These are phyloP conservation scores for Calendula officinalis DNA, from an alignment of 129 eudicot genomes.

Conservation along the genomic window DNA sequence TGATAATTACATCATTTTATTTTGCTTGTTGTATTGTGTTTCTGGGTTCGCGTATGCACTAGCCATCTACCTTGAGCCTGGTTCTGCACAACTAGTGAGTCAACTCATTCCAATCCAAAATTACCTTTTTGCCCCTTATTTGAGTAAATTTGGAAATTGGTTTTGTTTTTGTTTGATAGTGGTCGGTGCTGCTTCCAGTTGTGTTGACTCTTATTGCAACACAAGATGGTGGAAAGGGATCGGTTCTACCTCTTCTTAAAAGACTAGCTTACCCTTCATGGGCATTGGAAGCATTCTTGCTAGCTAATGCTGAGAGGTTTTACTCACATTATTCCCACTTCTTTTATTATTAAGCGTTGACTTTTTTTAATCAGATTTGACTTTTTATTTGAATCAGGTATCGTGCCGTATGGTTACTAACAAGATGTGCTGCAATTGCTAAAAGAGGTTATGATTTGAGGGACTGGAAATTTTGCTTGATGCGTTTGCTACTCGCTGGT, in stretches of 20 bases:
- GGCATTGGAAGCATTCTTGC: conserved; percentile 88
- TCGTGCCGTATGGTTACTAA: conserved; percentile 77
- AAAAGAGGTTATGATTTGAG: conserved; percentile 51
- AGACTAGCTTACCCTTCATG: conserved; percentile 70
- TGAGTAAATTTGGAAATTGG: not conserved
- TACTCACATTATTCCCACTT: not conserved
- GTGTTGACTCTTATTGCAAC: conserved; percentile 82
- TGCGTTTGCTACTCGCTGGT: conserved; percentile 47
- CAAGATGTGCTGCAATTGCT: conserved; percentile 75
- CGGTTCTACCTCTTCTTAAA: conserved; percentile 35
- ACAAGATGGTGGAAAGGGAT: conserved; percentile 45
- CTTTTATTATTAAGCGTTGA: not conserved
- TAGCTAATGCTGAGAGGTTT: conserved; percentile 94
- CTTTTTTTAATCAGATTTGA: not conserved
- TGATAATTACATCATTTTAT: conserved; percentile 71
- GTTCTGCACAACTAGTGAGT: conserved; percentile 86
- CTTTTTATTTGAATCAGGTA: conserved; percentile 45
- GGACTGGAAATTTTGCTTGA: conserved; percentile 57
- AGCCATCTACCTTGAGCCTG: conserved; percentile 90
- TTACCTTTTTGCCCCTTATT: conserved; percentile 1
- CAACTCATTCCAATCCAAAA: not conserved
- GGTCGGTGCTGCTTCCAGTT: conserved; percentile 95
- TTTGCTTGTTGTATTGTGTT: conserved; percentile 87
- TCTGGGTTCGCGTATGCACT: conserved; percentile 89
- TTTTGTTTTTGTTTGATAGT: conserved; percentile 45